Evolutionary conservation across 257 asterid species (phyloP).

Genomic region (Capsicum rhomboideum): DNA sequence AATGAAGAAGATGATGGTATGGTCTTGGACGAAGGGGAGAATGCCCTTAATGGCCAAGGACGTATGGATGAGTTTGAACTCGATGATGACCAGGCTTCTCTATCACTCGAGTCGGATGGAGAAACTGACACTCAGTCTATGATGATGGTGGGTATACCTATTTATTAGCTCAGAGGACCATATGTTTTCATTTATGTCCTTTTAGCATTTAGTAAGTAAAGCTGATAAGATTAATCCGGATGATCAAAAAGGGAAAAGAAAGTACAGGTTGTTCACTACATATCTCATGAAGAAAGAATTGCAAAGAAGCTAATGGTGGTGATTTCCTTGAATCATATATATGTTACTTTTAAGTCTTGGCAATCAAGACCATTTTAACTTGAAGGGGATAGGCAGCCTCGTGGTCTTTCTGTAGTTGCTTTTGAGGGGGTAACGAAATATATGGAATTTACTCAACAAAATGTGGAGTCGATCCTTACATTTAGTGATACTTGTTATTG

Average conservation of each 20-base stretch:
- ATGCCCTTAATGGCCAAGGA: constrained; percentile 28
- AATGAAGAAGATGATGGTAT: constrained; percentile 66
- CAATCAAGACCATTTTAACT: not conserved
- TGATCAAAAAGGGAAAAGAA: not conserved
- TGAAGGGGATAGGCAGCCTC: not conserved
- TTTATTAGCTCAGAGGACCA: not conserved
- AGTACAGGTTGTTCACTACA: not conserved
- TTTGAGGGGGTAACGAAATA: not conserved
- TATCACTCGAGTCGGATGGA: constrained; percentile 66
- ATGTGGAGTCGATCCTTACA: not conserved
- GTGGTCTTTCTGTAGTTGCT: not conserved
- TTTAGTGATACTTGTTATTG: not conserved
- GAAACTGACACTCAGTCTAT: constrained; percentile 72
- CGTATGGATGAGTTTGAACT: constrained; percentile 39
- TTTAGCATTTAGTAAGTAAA: not conserved
- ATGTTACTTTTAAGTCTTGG: not conserved
- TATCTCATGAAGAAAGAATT: not conserved
- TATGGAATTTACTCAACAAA: not conserved
- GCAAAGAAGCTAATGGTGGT: not conserved
- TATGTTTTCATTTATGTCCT: not conserved
- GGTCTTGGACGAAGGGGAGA: constrained; percentile 67
- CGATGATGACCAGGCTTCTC: constrained; percentile 76
- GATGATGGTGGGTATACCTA: constrained; percentile 59
- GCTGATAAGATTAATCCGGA: not conserved
- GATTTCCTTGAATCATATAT: not conserved